Evolutionary conservation across 176 grass and related monocot genomes (phyloP), one percentile per base, ranked within the genome.

Genomic region (Rhynchospora tenuis): DNA sequence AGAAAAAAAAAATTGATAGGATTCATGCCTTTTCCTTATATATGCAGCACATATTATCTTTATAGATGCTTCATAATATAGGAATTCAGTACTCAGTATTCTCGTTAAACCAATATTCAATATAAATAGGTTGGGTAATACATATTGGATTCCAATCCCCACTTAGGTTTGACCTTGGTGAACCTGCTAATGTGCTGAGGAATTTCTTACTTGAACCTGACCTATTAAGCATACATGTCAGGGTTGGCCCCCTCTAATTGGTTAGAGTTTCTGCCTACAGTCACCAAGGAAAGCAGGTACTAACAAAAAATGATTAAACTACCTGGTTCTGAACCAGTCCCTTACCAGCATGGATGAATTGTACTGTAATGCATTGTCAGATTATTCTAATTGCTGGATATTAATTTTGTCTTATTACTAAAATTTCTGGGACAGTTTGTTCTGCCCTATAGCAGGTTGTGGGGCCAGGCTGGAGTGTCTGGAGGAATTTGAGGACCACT

Each of bases 401-500:
- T 24, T 55, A 63, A 38, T 43, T 59, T 63, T 78, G 19, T 58
- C 12, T 52, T 7, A 79, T 77, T 82, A 46, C 28, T 82, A 15
- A 44, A 92, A 84, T 38, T 83, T 61, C 72, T 83, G 68, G 81
- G 90, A 89, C 64, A 86, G 76, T 11, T 13, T 99, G 16, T 91
- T 91, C 79, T 99, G 96, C 85, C 96, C 96, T 29, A 95, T 99
- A 86, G 88, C 83, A 61, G 91, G 96, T 61, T 99, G 96, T 22
- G 91, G 91, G 73, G 91, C 71, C 22, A 89, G 52, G 45, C 87
- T 95, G 64, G 81, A 91, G 89, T 91, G 87, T 68, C 55, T 95
- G 56, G 96, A 95, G 69, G 86, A 93, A 55, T 98, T 98, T 84
- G 96, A 98, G 85, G 89, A 87, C 57, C 96, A 99, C 63, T 99